These are phyloP conservation scores for Penicillium sp. DNA, from an alignment of 2,329 filamentous ascomycete genomes.

Conservation along the genomic window DNA sequence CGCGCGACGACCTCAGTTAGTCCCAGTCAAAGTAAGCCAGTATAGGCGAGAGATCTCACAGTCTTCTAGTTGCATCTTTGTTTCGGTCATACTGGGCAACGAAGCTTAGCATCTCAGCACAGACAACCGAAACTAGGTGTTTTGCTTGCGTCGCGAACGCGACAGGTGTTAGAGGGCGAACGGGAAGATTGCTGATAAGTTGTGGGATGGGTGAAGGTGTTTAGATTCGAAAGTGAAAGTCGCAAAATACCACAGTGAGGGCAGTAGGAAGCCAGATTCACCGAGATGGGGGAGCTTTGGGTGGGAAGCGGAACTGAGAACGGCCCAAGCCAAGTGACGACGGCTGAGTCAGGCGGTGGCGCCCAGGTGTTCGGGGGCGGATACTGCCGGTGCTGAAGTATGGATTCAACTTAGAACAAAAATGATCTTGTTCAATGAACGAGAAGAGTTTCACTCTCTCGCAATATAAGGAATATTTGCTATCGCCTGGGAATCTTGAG, in stretches of 20 bases:
- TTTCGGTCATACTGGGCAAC: constrained; percentile 67
- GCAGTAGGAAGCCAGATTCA: not conserved
- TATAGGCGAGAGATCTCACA: constrained; percentile 56
- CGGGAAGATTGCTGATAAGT: not conserved
- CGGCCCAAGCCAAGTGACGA: constrained; percentile 19
- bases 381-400: not conserved
- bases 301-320: constrained; percentile 7
- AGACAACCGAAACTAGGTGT: constrained; percentile 22
- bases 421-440: not conserved
- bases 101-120: constrained; percentile 62
- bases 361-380: not conserved
- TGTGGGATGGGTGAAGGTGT: not conserved
- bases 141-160: constrained; percentile 23
- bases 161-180: constrained; percentile 15
- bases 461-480: too few species aligned
- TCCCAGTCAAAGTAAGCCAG: not conserved
- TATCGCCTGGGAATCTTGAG: rapidly evolving
- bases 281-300: not conserved
- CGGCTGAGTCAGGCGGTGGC: constrained; percentile 20
- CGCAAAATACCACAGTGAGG: not conserved
- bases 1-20: constrained; percentile 20
- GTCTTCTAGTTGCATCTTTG: constrained; percentile 85
- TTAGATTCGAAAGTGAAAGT: not conserved
- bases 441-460: not conserved
- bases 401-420: not conserved